Evolutionary conservation across 345 rosid species (phyloP).

Genomic region (Citrus australasica): DNA sequence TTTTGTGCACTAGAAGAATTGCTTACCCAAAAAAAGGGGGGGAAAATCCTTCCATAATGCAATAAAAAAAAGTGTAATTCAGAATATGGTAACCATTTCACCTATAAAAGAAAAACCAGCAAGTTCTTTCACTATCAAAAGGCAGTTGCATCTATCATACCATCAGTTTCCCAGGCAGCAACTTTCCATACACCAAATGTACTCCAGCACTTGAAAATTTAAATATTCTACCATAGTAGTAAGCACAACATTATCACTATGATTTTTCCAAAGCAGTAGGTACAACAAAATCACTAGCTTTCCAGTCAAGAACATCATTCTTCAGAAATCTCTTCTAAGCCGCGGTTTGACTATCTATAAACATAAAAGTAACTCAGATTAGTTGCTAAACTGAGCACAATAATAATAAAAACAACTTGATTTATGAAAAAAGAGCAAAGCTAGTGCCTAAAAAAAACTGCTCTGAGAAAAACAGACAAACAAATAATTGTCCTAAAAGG

Average conservation of each 20-base stretch:
- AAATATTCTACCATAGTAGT: neutral
- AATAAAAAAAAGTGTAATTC: neutral
- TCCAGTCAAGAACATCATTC: neutral
- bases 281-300: neutral
- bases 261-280: neutral
- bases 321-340: neutral
- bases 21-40: no score
- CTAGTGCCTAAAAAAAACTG: neutral
- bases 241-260: neutral
- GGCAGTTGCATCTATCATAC: neutral
- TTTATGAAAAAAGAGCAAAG: neutral
- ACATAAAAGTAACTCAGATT: neutral
- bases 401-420: neutral
- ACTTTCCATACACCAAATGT: neutral
- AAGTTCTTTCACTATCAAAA: constrained; percentile 1
- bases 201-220: neutral
- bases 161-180: neutral
- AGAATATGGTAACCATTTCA: neutral
- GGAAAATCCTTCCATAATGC: neutral
- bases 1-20: neutral
- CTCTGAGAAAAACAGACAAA: neutral
- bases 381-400: neutral
- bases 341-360: constrained; percentile 1
- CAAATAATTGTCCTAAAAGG: neutral
- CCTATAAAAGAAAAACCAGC: neutral